phyloP scores from a whole-genome alignment of 805 yeast genomes.

The Diddensiella santjacobensis region DNA sequence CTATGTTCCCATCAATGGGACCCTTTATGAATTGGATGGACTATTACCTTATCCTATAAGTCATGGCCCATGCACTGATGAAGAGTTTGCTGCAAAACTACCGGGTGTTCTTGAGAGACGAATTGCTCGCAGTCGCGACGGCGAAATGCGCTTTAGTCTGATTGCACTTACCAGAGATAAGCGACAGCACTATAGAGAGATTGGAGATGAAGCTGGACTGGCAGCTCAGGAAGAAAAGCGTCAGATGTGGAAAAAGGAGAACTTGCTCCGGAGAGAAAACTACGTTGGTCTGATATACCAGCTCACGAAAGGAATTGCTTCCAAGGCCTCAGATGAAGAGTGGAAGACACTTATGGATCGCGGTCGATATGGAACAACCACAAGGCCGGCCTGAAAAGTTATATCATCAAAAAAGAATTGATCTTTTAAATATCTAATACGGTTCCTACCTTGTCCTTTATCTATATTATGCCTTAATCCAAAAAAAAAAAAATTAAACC shows the following conservation, averaged over 20 bases:
- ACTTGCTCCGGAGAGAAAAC: slow-evolving; percentile 51
- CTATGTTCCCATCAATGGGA: slow-evolving; percentile 43
- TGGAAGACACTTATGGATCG: slow-evolving; percentile 16
- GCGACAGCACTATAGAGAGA: slow-evolving; percentile 36
- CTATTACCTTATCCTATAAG: slow-evolving; percentile 51
- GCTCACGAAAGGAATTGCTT: slow-evolving; percentile 42
- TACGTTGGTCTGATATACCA: slow-evolving; percentile 49
- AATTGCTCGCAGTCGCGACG: slow-evolving; percentile 41
- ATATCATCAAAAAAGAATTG: neutral
- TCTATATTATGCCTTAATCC: neutral
- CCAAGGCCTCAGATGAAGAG: slow-evolving; percentile 20
- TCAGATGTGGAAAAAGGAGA: slow-evolving; percentile 51
- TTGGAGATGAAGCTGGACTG: slow-evolving; percentile 41
- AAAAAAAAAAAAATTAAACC: neutral
- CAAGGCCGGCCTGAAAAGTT: neutral
- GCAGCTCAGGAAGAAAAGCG: slow-evolving; percentile 46
- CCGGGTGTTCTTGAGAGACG: slow-evolving; percentile 46
- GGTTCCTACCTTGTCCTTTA: neutral
- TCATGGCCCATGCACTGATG: slow-evolving; percentile 44
- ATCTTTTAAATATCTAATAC: neutral
- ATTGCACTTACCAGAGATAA: slow-evolving; percentile 52
- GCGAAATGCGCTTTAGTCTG: slow-evolving; percentile 55
- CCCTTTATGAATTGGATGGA: slow-evolving; percentile 61
- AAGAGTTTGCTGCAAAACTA: slow-evolving; percentile 41
- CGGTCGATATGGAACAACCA: slow-evolving; percentile 10